Conservation (phyloP, 306 rosid species). For the Datisca glomerata region DNA sequence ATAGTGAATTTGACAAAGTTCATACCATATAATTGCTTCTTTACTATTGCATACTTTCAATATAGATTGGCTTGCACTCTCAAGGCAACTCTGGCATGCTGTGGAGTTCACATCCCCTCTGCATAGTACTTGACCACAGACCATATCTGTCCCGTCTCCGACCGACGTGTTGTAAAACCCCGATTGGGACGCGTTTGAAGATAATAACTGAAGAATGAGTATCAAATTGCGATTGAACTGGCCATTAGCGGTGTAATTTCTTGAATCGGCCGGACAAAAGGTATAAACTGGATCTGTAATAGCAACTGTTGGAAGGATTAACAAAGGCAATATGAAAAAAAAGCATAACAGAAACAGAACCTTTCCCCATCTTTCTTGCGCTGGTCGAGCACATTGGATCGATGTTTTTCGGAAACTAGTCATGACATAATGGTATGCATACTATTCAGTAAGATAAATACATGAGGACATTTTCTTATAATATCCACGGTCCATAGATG, state of each 20-base stretch:
- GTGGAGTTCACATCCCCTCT: slow-evolving; percentile 46
- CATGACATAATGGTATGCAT: too few relatives aligned
- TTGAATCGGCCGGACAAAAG: slow-evolving; percentile 24
- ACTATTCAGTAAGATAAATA: too few relatives aligned
- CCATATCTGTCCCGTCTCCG: slow-evolving; percentile 16
- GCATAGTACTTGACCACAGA: slow-evolving; percentile 51
- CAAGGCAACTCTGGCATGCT: slow-evolving; percentile 28
- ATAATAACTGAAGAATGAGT: slow-evolving; percentile 21
- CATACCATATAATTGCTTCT: slow-evolving; percentile 54
- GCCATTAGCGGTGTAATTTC: slow-evolving; percentile 20
- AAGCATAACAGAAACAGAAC: too few relatives aligned
- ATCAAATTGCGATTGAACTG: slow-evolving; percentile 30
- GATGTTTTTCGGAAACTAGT: too few relatives aligned
- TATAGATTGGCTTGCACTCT: slow-evolving; percentile 33
- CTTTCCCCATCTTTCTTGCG: too few relatives aligned
- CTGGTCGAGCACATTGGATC: too few relatives aligned
- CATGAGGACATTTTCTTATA: too few relatives aligned
- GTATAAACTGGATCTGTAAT: too few relatives aligned
- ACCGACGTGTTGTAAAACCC: slow-evolving; percentile 20
- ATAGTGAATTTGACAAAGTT: slow-evolving; percentile 44
- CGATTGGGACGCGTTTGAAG: slow-evolving; percentile 23
- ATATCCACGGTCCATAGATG: too few relatives aligned
- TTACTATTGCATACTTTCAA: slow-evolving; percentile 18
- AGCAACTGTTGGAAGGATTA: too few relatives aligned
- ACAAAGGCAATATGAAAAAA: too few relatives aligned